phyloP scores from a whole-genome alignment of 768 basidiomycete genomes.

The Paxillus involutus region DNA sequence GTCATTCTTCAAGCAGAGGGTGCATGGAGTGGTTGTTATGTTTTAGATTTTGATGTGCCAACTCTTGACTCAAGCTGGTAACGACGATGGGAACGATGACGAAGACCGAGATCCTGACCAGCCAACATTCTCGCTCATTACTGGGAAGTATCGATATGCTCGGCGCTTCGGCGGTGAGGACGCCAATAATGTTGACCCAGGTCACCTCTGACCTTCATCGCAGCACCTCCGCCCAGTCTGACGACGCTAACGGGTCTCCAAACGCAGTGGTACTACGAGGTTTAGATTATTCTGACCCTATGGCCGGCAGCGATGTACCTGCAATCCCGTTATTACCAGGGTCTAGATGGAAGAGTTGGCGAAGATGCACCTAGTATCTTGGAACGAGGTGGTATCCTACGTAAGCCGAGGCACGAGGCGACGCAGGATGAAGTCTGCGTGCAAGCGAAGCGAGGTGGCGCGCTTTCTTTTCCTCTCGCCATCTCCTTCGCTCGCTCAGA shows the following conservation, averaged over 20 bases:
- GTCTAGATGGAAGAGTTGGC: conserved; percentile 76
- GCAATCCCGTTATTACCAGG: conserved; percentile 71
- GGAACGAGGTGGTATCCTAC: conserved; percentile 62
- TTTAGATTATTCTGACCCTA: conserved; percentile 4
- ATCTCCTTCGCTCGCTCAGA: too few species aligned
- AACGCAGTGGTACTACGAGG: conserved; percentile 52
- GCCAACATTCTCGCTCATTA: conserved; percentile 83
- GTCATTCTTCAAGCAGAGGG: conserved; percentile 71
- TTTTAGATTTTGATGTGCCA: conserved; percentile 68
- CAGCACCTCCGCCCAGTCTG: conserved; percentile 11
- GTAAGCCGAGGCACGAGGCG: too few species aligned
- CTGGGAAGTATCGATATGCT: conserved; percentile 80
- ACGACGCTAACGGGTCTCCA: conserved; percentile 25
- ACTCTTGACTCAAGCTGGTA: conserved; percentile 4
- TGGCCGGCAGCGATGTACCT: conserved; percentile 61
- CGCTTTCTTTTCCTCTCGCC: too few species aligned
- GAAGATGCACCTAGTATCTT: conserved; percentile 77
- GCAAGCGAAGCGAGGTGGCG: too few species aligned
- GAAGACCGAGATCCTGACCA: conserved; percentile 59
- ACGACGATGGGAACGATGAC: conserved; percentile 18
- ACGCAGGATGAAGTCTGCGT: too few species aligned
- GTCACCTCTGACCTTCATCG: conserved; percentile 1
- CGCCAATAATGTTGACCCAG: not conserved
- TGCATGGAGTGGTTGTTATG: conserved; percentile 75
- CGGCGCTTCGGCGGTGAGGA: conserved; percentile 58